These are phyloP conservation scores for Globisporangium canariense DNA, from an alignment of 352 stramenopile genomes.

Conservation along the genomic window DNA sequence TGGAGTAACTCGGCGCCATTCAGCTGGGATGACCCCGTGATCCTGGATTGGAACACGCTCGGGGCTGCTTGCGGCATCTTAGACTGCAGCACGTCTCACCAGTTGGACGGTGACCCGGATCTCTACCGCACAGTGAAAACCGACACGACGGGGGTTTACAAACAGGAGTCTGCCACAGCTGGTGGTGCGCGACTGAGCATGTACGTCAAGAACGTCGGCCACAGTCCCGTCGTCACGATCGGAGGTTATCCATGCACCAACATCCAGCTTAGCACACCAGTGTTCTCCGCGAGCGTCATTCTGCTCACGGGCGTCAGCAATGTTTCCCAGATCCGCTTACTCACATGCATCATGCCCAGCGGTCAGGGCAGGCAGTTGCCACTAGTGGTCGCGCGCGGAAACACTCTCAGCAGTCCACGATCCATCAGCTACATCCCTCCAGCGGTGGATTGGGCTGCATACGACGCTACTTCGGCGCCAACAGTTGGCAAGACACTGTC, in stretches of 20 bases:
- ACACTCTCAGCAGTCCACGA: constrained; percentile 33
- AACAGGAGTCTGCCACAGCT: constrained; percentile 35
- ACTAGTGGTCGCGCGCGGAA: constrained; percentile 32
- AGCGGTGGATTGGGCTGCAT: constrained; percentile 33
- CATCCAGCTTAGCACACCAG: constrained; percentile 16
- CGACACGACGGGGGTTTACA: constrained; percentile 20
- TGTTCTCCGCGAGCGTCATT: constrained; percentile 13
- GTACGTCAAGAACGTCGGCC: constrained; percentile 55
- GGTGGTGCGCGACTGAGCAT: constrained; percentile 45
- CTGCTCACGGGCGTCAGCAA: constrained; percentile 20
- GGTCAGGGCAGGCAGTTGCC: constrained; percentile 44
- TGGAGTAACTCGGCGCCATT: constrained; percentile 53
- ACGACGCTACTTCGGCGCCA: constrained; percentile 25
- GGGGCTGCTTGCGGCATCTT: constrained; percentile 30
- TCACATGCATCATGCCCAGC: constrained; percentile 41
- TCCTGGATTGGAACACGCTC: constrained; percentile 59
- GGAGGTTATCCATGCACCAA: constrained; percentile 30
- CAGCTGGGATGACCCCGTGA: constrained; percentile 53
- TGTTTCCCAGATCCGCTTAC: constrained; percentile 30
- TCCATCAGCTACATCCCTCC: constrained; percentile 56
- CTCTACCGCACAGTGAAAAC: constrained; percentile 33
- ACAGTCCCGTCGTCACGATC: constrained; percentile 33
- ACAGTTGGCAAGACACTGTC: constrained; percentile 42
- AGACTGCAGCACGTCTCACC: constrained; percentile 49
- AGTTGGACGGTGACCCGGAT: constrained; percentile 38